phyloP scores from a whole-genome alignment of 2,329 filamentous ascomycete genomes.

The Knoxdaviesia capensis region DNA sequence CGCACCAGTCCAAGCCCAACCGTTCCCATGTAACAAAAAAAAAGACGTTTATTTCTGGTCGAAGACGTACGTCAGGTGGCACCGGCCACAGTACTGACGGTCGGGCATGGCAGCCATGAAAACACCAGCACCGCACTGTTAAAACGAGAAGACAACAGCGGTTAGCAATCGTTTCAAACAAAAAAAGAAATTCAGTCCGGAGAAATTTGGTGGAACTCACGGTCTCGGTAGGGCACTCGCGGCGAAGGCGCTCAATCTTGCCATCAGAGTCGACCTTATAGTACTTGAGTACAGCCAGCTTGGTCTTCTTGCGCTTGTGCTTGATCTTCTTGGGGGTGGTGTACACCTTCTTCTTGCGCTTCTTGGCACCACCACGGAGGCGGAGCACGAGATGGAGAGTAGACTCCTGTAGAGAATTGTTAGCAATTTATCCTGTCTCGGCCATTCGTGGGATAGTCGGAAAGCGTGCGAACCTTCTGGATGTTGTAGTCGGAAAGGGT shows the following conservation, averaged over 20 bases:
- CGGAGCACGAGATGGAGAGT: slow-evolving; percentile 96
- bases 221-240: slow-evolving; percentile 86
- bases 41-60: slow-evolving; percentile 36
- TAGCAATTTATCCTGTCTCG: background rate
- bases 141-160: background rate
- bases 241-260: slow-evolving; percentile 97
- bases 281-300: slow-evolving; percentile 99
- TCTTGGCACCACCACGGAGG: slow-evolving; percentile 97
- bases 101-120: slow-evolving; percentile 99
- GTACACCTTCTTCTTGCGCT: slow-evolving; percentile 99
- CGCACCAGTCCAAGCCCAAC: slow-evolving; percentile 1
- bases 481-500: slow-evolving; percentile 99
- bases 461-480: slow-evolving; percentile 61
- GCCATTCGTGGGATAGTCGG: no score
- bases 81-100: slow-evolving; percentile 83
- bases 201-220: slow-evolving; percentile 30
- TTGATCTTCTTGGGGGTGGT: slow-evolving; percentile 99
- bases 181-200: background rate
- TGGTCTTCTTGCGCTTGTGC: slow-evolving; percentile 99
- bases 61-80: slow-evolving; percentile 56
- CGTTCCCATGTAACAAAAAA: background rate
- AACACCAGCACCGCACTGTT: slow-evolving; percentile 93
- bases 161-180: accelerated
- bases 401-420: slow-evolving; percentile 19
- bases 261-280: slow-evolving; percentile 99